Conservation (phyloP, 805 yeast species). For the Candida gorgasii region DNA sequence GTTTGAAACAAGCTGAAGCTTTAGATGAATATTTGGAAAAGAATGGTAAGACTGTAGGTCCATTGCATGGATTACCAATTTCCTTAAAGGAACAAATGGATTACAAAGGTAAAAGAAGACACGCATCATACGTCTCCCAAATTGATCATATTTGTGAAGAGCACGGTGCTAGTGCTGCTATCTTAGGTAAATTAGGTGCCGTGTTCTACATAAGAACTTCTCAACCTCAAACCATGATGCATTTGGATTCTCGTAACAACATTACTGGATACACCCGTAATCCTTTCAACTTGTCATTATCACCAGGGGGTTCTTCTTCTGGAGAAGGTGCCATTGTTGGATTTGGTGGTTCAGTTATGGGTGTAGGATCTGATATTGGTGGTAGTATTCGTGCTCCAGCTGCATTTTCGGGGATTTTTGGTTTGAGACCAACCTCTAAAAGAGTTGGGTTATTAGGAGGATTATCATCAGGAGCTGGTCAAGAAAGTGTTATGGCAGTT, state of each 20-base stretch:
- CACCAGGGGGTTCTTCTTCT: conserved; percentile 46
- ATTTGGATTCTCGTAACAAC: conserved; percentile 43
- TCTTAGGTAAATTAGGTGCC: conserved; percentile 42
- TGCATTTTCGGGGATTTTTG: conserved; percentile 41
- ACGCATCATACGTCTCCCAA: conserved; percentile 40
- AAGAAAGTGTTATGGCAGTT: conserved; percentile 64
- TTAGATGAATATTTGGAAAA: conserved; percentile 52
- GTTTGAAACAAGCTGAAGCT: conserved; percentile 53
- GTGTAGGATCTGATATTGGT: conserved; percentile 46
- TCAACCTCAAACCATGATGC: conserved; percentile 49
- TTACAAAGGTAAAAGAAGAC: conserved; percentile 35
- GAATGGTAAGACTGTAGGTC: conserved; percentile 55
- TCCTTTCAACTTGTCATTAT: conserved; percentile 39
- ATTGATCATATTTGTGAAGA: conserved; percentile 29
- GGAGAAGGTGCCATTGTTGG: conserved; percentile 47
- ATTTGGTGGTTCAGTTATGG: conserved; percentile 42
- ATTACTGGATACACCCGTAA: conserved; percentile 37
- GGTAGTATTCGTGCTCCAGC: conserved; percentile 48
- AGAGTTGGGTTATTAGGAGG: conserved; percentile 42
- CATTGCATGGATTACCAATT: conserved; percentile 67
- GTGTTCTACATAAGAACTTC: conserved; percentile 46
- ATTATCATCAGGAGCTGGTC: conserved; percentile 59
- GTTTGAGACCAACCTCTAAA: conserved; percentile 44
- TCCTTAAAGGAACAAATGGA: conserved; percentile 56
- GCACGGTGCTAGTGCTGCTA: conserved; percentile 32